Percentiles rank a stretch among this genome's conserved stretches.
Evolutionary conservation across 2,329 filamentous ascomycete genomes (phyloP).

Genomic region (Xylaria sp.): DNA sequence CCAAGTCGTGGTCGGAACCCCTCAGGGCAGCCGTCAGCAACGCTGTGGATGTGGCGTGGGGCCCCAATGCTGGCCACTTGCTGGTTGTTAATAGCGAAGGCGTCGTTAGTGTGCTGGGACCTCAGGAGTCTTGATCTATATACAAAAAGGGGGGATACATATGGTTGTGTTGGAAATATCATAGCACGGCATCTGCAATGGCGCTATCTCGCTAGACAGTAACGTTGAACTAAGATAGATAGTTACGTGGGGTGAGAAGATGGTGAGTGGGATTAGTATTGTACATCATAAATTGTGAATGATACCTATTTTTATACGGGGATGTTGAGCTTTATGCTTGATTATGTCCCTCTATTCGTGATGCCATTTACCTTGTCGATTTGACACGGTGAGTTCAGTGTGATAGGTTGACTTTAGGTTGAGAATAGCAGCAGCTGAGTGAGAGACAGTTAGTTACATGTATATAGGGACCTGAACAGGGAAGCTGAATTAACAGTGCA

Average conservation of each 20-base stretch:
- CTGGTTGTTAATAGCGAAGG: slow-evolving; percentile 81
- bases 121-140: slow-evolving; percentile 56
- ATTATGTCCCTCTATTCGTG: not conserved
- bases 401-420: too few relatives aligned
- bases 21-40: slow-evolving; percentile 76
- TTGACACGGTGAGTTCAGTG: not conserved
- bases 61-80: slow-evolving; percentile 76
- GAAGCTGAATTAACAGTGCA: too few relatives aligned
- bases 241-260: slow-evolving; percentile 1
- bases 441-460: too few relatives aligned
- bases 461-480: too few relatives aligned
- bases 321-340: not conserved
- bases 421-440: not conserved
- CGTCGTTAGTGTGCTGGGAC: slow-evolving; percentile 73
- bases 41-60: slow-evolving; percentile 81
- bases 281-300: slow-evolving; percentile 28
- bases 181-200: too few relatives aligned
- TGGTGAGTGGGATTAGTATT: not conserved
- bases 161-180: slow-evolving; percentile 2
- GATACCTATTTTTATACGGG: slow-evolving; percentile 13
- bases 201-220: not conserved
- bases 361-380: too few relatives aligned
- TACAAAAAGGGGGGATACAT: not conserved
- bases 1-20: slow-evolving; percentile 90
- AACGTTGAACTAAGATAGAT: not conserved